Conservation (phyloP, 2,329 filamentous ascomycete genomes). For the Fusarium albidum region DNA sequence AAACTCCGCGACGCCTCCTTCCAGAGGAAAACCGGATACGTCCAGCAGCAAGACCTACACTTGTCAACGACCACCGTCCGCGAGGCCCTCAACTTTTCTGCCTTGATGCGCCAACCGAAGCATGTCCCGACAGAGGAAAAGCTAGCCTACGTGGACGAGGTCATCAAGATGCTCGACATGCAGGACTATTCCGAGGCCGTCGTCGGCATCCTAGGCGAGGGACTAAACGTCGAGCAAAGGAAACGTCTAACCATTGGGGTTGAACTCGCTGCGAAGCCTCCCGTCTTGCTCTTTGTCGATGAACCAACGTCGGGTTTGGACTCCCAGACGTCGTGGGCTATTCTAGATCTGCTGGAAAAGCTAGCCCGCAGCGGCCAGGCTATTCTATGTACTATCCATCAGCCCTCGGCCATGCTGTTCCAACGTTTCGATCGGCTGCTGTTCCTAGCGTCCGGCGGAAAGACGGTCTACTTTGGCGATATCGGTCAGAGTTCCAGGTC, state of each 20-base stretch:
- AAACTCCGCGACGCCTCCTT: conserved; percentile 77
- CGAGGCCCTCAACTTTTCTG: conserved; percentile 83
- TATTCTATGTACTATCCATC: conserved; percentile 61
- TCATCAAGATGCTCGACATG: conserved; percentile 71
- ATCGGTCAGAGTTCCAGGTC: conserved; percentile 63
- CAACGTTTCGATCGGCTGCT: conserved; percentile 64
- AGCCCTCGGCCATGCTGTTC: conserved; percentile 58
- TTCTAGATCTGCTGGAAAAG: conserved; percentile 65
- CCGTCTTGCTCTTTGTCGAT: conserved; percentile 65
- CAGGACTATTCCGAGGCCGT: conserved; percentile 68
- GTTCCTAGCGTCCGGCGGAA: conserved; percentile 67
- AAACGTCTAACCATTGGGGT: conserved; percentile 67
- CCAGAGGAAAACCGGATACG: conserved; percentile 87
- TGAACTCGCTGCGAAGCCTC: conserved; percentile 61
- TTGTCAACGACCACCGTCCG: conserved; percentile 81
- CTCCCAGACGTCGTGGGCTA: conserved; percentile 66
- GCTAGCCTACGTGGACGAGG: conserved; percentile 81
- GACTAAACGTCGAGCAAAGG: conserved; percentile 66
- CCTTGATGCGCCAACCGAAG: conserved; percentile 80
- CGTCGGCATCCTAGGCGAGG: conserved; percentile 65
- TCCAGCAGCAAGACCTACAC: conserved; percentile 89
- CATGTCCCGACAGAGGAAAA: conserved; percentile 74
- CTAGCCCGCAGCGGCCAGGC: conserved; percentile 60
- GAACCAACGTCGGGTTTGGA: conserved; percentile 68
- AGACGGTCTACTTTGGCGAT: conserved; percentile 72